Conservation (phyloP, 2,329 filamentous ascomycete genomes). For the Davidsoniella australis region DNA sequence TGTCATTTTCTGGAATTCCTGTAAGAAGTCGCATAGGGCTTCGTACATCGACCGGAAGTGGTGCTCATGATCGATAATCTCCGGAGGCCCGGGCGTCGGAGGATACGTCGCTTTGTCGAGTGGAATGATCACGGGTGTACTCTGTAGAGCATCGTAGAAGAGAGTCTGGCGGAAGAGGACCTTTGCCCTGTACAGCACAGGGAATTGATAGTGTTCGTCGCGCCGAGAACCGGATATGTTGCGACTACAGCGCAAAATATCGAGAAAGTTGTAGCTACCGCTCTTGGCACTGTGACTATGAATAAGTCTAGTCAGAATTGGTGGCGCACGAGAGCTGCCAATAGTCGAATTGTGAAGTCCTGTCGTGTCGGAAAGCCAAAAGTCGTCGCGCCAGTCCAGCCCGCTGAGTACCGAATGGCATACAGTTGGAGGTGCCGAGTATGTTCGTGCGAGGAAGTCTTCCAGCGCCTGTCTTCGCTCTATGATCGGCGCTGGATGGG, state of each 20-base stretch:
- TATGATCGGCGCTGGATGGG: background rate
- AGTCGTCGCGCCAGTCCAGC: constrained; percentile 37
- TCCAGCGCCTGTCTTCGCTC: constrained; percentile 28
- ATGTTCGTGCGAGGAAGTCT: constrained; percentile 31
- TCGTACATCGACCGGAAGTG: constrained; percentile 32
- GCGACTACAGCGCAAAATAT: constrained; percentile 33
- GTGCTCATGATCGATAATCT: constrained; percentile 30
- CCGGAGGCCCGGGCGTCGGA: constrained; percentile 16
- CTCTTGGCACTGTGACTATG: constrained; percentile 33
- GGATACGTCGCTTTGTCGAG: constrained; percentile 18
- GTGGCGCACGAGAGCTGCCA: constrained; percentile 23
- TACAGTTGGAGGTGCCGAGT: constrained; percentile 24
- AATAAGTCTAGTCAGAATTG: constrained; percentile 32
- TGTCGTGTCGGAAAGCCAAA: constrained; percentile 30
- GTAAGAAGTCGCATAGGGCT: constrained; percentile 34
- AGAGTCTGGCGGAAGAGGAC: constrained; percentile 36
- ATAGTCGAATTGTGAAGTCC: no score
- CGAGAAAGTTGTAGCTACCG: constrained; percentile 33
- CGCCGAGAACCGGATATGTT: constrained; percentile 31
- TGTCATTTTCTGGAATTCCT: constrained; percentile 32
- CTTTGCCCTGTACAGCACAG: constrained; percentile 36
- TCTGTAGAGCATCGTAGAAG: constrained; percentile 35
- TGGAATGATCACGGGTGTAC: constrained; percentile 26
- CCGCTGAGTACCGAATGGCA: constrained; percentile 26
- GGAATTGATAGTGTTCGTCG: constrained; percentile 30